Conservation (phyloP, 2,329 filamentous ascomycete genomes). For the Fusarium equiseti region DNA sequence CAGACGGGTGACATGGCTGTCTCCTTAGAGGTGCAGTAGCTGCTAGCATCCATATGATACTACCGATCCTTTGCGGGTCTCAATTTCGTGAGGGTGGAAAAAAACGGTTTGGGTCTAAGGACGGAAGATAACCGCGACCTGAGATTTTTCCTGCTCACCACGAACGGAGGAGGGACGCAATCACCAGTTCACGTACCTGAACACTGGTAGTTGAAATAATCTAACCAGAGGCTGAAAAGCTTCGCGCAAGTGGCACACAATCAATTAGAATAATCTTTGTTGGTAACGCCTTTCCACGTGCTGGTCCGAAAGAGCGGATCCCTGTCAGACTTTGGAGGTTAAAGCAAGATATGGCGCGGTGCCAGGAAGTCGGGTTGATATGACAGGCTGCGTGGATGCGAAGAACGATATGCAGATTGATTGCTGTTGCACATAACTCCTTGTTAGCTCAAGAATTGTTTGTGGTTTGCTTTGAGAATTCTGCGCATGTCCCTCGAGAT, state of each 20-base stretch:
- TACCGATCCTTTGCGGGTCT: constrained; percentile 40
- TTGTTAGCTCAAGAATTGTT: constrained; percentile 35
- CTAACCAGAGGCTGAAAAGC: background rate
- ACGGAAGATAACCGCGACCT: constrained; percentile 29
- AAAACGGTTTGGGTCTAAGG: constrained; percentile 23
- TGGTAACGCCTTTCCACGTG: constrained; percentile 44
- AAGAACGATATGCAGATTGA: constrained; percentile 28
- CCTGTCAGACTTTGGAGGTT: constrained; percentile 40
- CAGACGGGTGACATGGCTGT: constrained; percentile 13
- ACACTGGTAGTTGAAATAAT: background rate
- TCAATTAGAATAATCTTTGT: constrained; percentile 15
- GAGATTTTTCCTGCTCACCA: constrained; percentile 5
- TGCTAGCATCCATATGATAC: constrained; percentile 33
- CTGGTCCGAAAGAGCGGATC: constrained; percentile 41
- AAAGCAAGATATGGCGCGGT: constrained; percentile 27
- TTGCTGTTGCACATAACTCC: constrained; percentile 33
- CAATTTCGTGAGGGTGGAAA: constrained; percentile 36
- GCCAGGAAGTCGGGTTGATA: constrained; percentile 22
- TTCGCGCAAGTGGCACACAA: constrained; percentile 23
- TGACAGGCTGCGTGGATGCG: constrained; percentile 28
- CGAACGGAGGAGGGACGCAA: background rate
- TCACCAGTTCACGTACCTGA: constrained; percentile 20
- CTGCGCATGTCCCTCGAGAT: constrained; percentile 23
- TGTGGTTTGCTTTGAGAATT: constrained; percentile 30
- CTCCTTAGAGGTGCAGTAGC: constrained; percentile 23